Base-by-base conservation (phyloP, 768 basidiomycete species). In the Saitozyma podzolica region DNA sequence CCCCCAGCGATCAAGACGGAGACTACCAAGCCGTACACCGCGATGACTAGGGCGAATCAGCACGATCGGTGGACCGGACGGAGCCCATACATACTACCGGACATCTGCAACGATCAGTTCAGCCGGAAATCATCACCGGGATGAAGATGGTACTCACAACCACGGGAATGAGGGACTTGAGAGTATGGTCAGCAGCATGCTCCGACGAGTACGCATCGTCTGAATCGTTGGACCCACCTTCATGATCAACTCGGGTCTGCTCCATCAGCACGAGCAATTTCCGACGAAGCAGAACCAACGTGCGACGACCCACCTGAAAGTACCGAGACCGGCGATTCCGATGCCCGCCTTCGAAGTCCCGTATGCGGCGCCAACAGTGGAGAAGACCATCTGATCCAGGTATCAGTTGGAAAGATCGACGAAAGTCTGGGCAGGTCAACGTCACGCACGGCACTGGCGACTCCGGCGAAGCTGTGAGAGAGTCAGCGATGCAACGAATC, bases 281-380 rank as follows among this genome's bases (percentile, higher is more conserved):
- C 29, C 29, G 29, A 29, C 29, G 29, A 29, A 5, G 29, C 29
- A 29, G 29, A 29, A 29, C 29, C 29, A 29, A 29, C 29, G 29
- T 29, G 29, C 29, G 11, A 47, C 1, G 19, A 58, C 75, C 58
- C 42, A 77, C 75, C 86, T 88, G 82, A 98, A 94, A 54, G 88
- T 86, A 58, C 93, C 94, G 61, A 98, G 82, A 37, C 96, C 95
- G 60, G 96, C 88, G 75, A 98, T 97, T 20, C 94, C 94, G 70
- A 99, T 96, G 14, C 96, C 96, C 43, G 95, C 86, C 80, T 99
- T 99, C 37, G 93, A 87, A 0, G 95, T 99, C 40, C 95, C 95
- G 80, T 90, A 91, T 3, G 96, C 94, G 65, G 96, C 95, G 64
- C 95, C 96, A 47, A 94, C 82, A 62, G 95, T 94, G 90, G 76